Evolutionary conservation across 2,329 filamentous ascomycete species (phyloP).

Genomic region (Fusarium metavorans): DNA sequence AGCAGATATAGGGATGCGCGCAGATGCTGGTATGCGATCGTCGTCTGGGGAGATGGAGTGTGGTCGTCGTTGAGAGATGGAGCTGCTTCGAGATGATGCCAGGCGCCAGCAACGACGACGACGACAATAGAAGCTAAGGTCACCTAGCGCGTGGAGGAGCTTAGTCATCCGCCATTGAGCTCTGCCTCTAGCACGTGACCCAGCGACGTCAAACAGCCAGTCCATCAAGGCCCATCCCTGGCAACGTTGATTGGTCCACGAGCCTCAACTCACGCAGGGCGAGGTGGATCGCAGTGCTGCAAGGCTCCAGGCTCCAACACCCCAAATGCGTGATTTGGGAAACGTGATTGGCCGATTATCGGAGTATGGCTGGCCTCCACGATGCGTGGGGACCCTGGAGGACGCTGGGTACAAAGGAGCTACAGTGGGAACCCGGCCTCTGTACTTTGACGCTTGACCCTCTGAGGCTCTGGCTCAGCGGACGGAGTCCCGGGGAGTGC

Average conservation of each 20-base stretch:
- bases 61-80: slow-evolving; percentile 35
- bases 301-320: slow-evolving; percentile 28
- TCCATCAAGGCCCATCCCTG: background rate
- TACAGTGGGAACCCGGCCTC: slow-evolving; percentile 18
- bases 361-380: slow-evolving; percentile 18
- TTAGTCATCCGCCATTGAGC: slow-evolving; percentile 45
- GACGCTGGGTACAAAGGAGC: slow-evolving; percentile 31
- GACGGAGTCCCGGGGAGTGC: slow-evolving; percentile 9
- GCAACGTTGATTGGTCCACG: slow-evolving; percentile 34
- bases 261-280: slow-evolving; percentile 4
- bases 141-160: slow-evolving; percentile 26
- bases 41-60: slow-evolving; percentile 20
- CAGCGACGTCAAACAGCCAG: background rate
- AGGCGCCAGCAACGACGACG: slow-evolving; percentile 48
- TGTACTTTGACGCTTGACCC: slow-evolving; percentile 31
- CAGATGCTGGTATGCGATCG: slow-evolving; percentile 6
- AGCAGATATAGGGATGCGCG: slow-evolving; percentile 1
- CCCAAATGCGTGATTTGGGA: slow-evolving; percentile 16
- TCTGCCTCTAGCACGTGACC: slow-evolving; percentile 34
- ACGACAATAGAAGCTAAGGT: slow-evolving; percentile 43
- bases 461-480: slow-evolving; percentile 20
- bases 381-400: slow-evolving; percentile 36
- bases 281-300: slow-evolving; percentile 27
- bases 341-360: slow-evolving; percentile 36
- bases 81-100: slow-evolving; percentile 44